Base-by-base conservation (phyloP, 306 rosid genomes). In the Acacia crassicarpa region DNA sequence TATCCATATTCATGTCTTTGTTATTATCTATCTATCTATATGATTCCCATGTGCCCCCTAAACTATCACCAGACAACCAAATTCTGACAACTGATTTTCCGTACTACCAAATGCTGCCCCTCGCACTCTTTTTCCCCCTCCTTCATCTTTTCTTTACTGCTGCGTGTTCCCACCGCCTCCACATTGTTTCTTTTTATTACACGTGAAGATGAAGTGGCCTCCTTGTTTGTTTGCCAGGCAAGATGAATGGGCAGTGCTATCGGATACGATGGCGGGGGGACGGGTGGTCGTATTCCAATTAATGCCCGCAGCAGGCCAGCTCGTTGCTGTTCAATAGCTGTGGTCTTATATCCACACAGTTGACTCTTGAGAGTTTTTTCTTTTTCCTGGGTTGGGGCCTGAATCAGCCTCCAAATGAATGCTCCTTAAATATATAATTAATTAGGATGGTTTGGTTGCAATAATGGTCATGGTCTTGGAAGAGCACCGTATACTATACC, bases 111-210 rank as follows among this genome's bases (percentile, higher is more conserved):
- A 16, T 49, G 56, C 56, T 17, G 56, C 56, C 56, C 46, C 56
- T 49, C 8, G 8, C 51, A 49, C 77, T 20, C 35, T 40, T 17
- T 44, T 22, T 48, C 51, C 40, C 23, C 4, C 19, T 5, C 2
- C 54, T 11, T 14, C 54, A 48, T 48, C 54, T 15, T 15, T 16
- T 49, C 20, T 49, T 49, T 49, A 4, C 56, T 16, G 4, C 56
- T 16, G 16, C 74, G 76, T 82, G 75, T 84, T 84, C 68, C n/a
- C 58, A 17, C 58, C 58, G 17, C 22, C 8, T 0, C 49, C 10
- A 14, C 22, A 5, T 62, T 77, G 0, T n/a, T 54, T 19, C 16
- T 54, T n/a, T 19, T 12, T 45, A 45, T 9, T 46, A 46, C 53
- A 20, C 1, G 0, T 6, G 0, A n/a, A n/a, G 7, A n/a, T 6